Percentiles rank a stretch among this genome's conserved stretches.
phyloP scores from a whole-genome alignment of 2,329 filamentous ascomycete species.

The Cordyceps cicadae region DNA sequence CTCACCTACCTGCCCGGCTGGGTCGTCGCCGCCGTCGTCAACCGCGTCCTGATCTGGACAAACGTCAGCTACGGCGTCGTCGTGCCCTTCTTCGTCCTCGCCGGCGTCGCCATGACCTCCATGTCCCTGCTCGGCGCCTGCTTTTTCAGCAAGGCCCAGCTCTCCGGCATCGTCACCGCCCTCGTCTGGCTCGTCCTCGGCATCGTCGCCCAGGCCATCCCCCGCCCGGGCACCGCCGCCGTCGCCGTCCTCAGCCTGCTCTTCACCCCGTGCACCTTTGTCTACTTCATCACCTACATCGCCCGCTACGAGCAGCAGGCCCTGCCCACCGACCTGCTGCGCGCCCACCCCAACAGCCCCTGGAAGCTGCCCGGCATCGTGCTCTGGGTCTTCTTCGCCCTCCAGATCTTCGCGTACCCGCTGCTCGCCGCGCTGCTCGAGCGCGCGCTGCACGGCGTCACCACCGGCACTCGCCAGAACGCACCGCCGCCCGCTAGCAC shows the following conservation, averaged over 20 bases:
- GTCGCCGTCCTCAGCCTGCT: conserved; percentile 63
- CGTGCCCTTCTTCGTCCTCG: conserved; percentile 61
- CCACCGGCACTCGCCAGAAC: conserved; percentile 43
- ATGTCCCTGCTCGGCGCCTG: conserved; percentile 68
- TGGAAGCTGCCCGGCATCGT: conserved; percentile 61
- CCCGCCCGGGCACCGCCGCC: conserved; percentile 48
- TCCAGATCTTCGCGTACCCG: conserved; percentile 64
- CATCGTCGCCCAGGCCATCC: conserved; percentile 67
- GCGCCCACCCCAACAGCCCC: conserved; percentile 50
- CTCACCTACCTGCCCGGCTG: conserved; percentile 48
- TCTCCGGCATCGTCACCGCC: conserved; percentile 68
- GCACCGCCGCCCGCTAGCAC: conserved; percentile 26
- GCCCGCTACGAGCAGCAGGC: conserved; percentile 62
- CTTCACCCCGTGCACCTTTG: conserved; percentile 76
- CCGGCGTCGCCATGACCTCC: conserved; percentile 64
- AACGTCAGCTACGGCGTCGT: conserved; percentile 53
- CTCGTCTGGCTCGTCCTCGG: conserved; percentile 64
- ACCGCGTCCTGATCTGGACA: conserved; percentile 19
- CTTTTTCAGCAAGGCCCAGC: conserved; percentile 73
- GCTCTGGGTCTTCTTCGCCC: conserved; percentile 63
- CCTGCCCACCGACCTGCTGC: conserved; percentile 48
- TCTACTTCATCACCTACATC: conserved; percentile 63
- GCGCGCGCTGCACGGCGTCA: conserved; percentile 43
- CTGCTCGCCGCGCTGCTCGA: conserved; percentile 64
- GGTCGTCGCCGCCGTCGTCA: conserved; percentile 32